Base-by-base conservation (phyloP, 345 rosid genomes). In the Citrus australasica region DNA sequence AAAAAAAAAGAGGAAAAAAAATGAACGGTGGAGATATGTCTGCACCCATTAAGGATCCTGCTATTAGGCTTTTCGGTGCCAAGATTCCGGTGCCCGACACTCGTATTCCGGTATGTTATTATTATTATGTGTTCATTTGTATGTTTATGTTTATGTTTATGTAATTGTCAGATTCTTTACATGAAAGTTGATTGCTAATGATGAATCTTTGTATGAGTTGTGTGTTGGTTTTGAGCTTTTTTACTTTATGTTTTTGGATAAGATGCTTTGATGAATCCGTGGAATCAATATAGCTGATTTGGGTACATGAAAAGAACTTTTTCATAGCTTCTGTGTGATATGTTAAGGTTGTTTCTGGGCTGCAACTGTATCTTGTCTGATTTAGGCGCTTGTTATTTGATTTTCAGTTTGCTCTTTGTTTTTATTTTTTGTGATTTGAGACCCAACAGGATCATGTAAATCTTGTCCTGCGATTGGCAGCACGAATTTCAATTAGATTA, bases 31-130 rank as follows among this genome's bases (percentile, higher is more conserved):
- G 82, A 17, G 78, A 78, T 71, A 76, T 74, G 84, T 46, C 84
- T 24, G 69, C 63, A 51, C 74, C 48, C 66, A 84, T 74, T 60
- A 85, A 74, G 68, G 90, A 90, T 86, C 87, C 89, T 38, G 92
- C 89, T 75, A 83, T 92, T 83, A 92, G 84, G 88, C 93, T 92
- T 80, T 92, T 92, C 83, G 96, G 96, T 64, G 83, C 88, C 66
- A 86, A 88, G 79, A 92, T 92, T 85, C 89, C 87, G 78, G 81
- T 85, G 32, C 91, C 88, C 22, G 87, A 86, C 22, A 10, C 76
- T 62, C 90, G 59, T 83, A 77, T 86, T 86, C 90, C 85, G 84
- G 82, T 82, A 51, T 59, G 63, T 17, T 53, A 5, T 16, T 53
- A 53, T 53, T 17, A 53, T 17, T 53, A 53, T 53, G 58, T 53